A percentile compares a stretch with the other conserved stretches of the same genome.
These are phyloP conservation scores for Peziza echinospora DNA, from an alignment of 495 filamentous ascomycete species.

Conservation along the genomic window DNA sequence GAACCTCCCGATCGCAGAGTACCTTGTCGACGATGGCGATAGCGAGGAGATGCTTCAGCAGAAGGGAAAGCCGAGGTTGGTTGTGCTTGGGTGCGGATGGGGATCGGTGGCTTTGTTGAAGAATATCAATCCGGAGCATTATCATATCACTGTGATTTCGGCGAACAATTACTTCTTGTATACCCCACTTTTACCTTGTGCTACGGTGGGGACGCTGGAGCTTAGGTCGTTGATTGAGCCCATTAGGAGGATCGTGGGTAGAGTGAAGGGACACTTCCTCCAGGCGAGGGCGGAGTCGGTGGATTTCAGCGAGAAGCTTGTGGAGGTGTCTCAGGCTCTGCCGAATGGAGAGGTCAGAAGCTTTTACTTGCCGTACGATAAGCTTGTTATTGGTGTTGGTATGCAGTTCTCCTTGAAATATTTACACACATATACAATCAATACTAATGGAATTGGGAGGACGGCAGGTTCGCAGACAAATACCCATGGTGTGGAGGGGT, in stretches of 20 bases:
- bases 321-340: conserved; percentile 61
- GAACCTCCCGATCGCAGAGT: conserved; percentile 76
- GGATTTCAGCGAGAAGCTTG: conserved; percentile 72
- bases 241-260: conserved; percentile 57
- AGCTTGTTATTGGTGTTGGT: conserved; percentile 87
- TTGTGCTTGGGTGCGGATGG: conserved; percentile 89
- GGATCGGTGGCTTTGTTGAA: conserved; percentile 84
- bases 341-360: conserved; percentile 43
- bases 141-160: conserved; percentile 84
- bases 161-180: conserved; percentile 94
- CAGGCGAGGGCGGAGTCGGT: conserved; percentile 69
- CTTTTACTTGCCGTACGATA: conserved; percentile 97
- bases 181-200: conserved; percentile 90
- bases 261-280: conserved; percentile 70
- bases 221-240: conserved; percentile 81
- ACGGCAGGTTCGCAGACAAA: conserved; percentile 60
- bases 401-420: conserved; percentile 6
- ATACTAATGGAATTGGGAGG: conserved; percentile 9
- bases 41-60: conserved; percentile 38
- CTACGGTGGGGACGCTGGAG: conserved; percentile 87
- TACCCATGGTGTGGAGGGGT: conserved; percentile 84
- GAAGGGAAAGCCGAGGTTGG: conserved; percentile 74
- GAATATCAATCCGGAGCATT: conserved; percentile 67
- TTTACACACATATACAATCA: background rate
- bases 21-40: conserved; percentile 59